Base-by-base conservation (phyloP, 1,284 basidiomycete genomes). In the Fomitopsis pinicola region DNA sequence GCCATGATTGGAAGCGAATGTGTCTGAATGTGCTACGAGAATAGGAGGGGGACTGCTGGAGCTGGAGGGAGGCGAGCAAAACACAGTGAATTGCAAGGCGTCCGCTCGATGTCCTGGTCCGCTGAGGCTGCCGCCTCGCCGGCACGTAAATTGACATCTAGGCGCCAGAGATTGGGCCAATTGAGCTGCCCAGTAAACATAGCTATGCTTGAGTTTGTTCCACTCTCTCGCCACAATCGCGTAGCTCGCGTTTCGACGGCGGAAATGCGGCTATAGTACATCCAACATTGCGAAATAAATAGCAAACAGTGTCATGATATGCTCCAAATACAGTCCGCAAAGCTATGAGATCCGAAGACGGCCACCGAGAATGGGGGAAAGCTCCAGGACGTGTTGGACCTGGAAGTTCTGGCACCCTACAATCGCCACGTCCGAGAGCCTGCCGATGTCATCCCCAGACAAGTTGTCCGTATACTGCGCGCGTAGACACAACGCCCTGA, bases 401-500 rank as follows among this genome's bases (percentile, higher is more conserved):
- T 68, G 70, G 59, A 87, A 81, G 33, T 78, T 75, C 12, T 78
- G 72, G 65, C 85, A 87, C 1, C 77, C 78, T 6, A 76, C 71
- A 42, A 86, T 76, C 3, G 74, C 71, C 12, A 87, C 76, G 42
- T 80, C 78, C 58, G 69, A 65, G 63, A 87, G 62, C 8, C 76
- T 78, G 17, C 66, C 62, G 38, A 69, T 64, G 45, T 69, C 70
- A 5, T 66, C 69, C 42, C 65, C 70, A 54, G 59, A 63, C 35
- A 62, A 62, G 19, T 63, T 56, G 45, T 87, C 83, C 6, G 82
- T 83, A 66, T 80, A 78, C n/a, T 63, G 64, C 6, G 81, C 77
- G 9, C 88, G 82, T 46, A 76, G 71, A 30, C 73, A 66, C 59
- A 91, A 66, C 6, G 80, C 79, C 10, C 78, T 77, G 15, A 88